phyloP scores from a whole-genome alignment of 2,329 filamentous ascomycete genomes.

The Microcyclospora tardicrescens region DNA sequence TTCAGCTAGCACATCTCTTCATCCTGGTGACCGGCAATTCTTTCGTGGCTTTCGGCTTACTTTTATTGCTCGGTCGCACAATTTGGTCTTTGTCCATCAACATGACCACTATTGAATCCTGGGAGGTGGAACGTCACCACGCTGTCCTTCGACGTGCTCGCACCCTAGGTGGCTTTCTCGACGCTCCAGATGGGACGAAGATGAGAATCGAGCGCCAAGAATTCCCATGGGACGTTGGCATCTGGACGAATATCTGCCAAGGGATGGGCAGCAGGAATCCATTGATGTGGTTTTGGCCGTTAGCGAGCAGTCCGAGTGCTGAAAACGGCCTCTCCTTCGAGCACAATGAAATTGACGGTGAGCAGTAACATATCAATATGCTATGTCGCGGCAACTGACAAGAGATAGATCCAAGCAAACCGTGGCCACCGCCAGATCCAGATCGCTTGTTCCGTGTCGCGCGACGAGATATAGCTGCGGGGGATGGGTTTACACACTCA shows the following conservation, averaged over 20 bases:
- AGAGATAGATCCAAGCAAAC: conserved; percentile 19
- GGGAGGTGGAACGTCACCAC: conserved; percentile 45
- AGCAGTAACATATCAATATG: conserved; percentile 3
- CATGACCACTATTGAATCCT: conserved; percentile 68
- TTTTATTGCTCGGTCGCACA: conserved; percentile 52
- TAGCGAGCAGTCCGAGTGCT: conserved; percentile 40
- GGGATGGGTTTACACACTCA: conserved; percentile 27
- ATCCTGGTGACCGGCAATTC: conserved; percentile 46
- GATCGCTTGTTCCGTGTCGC: conserved; percentile 29
- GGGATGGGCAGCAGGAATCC: conserved; percentile 60
- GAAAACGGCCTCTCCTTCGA: conserved; percentile 48
- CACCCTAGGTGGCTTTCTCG: conserved; percentile 42
- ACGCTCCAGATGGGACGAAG: conserved; percentile 43
- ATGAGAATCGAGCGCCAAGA: conserved; percentile 51
- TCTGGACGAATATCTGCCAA: conserved; percentile 60
- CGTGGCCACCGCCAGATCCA: conserved; percentile 40
- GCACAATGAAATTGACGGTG: conserved; percentile 65
- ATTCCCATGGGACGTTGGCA: conserved; percentile 69
- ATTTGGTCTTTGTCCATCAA: conserved; percentile 52
- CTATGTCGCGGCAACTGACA: conserved; percentile 30
- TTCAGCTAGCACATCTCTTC: conserved; percentile 49
- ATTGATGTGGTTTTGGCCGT: conserved; percentile 56
- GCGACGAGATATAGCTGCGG: conserved; percentile 9
- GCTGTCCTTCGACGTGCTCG: conserved; percentile 33
- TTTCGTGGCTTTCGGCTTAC: conserved; percentile 48